Base-by-base conservation (phyloP, 768 basidiomycete genomes). In the Rubroboletus satanas region DNA sequence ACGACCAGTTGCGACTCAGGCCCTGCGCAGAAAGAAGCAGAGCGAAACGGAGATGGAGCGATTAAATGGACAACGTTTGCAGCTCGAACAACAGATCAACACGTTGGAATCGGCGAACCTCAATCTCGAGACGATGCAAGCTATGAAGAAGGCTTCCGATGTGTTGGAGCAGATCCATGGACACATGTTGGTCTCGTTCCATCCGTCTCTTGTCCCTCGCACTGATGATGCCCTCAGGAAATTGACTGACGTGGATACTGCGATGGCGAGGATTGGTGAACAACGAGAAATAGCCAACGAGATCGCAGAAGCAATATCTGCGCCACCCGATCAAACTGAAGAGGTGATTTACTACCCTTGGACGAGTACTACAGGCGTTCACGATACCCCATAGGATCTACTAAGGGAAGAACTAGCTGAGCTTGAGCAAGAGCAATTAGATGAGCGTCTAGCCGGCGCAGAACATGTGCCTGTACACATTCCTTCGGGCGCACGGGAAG, bases 61-160 rank as follows among this genome's bases (percentile, higher is more conserved):
- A 62, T 75, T 98, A 60, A 82, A 84, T 45, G 91, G 90, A 12
- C 89, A 88, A 50, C 83, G 92, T 60, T 71, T 98, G 69, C 96
- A 97, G 65, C 81, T 99, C 31, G 96, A 98, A 75, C 87, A 90
- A 71, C 96, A 98, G 76, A 88, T 98, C 55, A 95, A 95, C 74
- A 96, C 96, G 18, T 82, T 98, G 43, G 97, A 98, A 72, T 92
- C 90, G 15, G 97, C 97, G 42, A 98, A 98, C 76, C 81, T 98
- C 72, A 98, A 99, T 71, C 87, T 90, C 66, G 94, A 98, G 79
- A 98, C 94, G 14, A 93, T 99, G 90, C 78, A 83, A 21, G 94
- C 90, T 28, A 97, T 99, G 91, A 97, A 94, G 88, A 89, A 90
- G 72, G 96, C 90, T 36, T 82, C 93, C 0, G 85, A 87, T 57